Conservation (phyloP, 164 flowering plant genomes). For the Nymphaea thermarum region DNA sequence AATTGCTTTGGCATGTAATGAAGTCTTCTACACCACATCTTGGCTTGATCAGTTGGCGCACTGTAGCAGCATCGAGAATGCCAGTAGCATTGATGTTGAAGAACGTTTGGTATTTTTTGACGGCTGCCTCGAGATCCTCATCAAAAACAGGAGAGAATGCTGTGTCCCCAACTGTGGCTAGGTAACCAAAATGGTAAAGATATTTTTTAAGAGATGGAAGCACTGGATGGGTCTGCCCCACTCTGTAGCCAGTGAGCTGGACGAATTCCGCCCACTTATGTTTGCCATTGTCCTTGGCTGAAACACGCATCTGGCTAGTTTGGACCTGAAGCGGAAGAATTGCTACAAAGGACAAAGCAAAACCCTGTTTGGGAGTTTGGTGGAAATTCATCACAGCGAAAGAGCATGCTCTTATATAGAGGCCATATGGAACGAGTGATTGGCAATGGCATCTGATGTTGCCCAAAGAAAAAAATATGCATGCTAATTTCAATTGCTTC, state of each 20-base stretch:
- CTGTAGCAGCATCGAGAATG: slow-evolving; percentile 12
- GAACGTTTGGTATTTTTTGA: slow-evolving; percentile 16
- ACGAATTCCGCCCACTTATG: neutral
- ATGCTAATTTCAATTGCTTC: no score
- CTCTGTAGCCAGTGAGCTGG: slow-evolving; percentile 11
- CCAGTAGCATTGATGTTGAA: slow-evolving; percentile 21
- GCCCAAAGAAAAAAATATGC: no score
- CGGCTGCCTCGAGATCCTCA: slow-evolving; percentile 15
- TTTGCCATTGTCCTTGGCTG: no score
- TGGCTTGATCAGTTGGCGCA: slow-evolving; percentile 10
- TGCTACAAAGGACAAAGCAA: no score
- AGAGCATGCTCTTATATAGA: no score
- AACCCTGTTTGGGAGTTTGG: no score
- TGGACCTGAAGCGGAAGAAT: no score
- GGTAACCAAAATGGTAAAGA: slow-evolving; percentile 14
- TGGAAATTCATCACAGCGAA: no score
- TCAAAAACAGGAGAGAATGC: slow-evolving; percentile 14
- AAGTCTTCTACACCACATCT: slow-evolving; percentile 22
- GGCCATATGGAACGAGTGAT: no score
- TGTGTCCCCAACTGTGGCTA: neutral
- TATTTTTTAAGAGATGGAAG: slow-evolving; percentile 14
- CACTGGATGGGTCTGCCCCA: slow-evolving; percentile 10
- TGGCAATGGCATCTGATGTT: no score
- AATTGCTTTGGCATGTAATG: neutral
- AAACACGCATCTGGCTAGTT: no score